Evolutionary conservation across 768 basidiomycete species (phyloP), one percentile per base, ranked within the genome.

Genomic region (Tremella mesenterica): DNA sequence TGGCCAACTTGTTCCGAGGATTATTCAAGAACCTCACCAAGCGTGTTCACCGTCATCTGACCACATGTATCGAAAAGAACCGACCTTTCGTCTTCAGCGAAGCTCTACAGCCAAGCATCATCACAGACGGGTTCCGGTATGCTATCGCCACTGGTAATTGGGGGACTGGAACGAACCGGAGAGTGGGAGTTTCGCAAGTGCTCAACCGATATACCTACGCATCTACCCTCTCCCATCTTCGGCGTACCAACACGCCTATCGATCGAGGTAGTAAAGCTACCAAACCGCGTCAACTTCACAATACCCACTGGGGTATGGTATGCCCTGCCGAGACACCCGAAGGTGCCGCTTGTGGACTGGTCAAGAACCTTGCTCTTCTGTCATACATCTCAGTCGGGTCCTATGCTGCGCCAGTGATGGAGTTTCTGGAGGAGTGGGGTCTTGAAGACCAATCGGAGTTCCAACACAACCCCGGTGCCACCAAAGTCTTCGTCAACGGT

Each of bases 221-320:
- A 0, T 99, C 95, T 10, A 99, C 95, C 0, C 77, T 99, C 10
- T 99, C 95, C 2, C 95, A 99, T 78, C 75, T 99, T 65, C 93
- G 95, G 69, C 88, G 95, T 26, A 92, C 89, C 70, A 99, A 99
- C 72, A 97, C 95, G 0, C 95, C 95, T 1, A 82, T 99, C 45
- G 95, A 95, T 51, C 85, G 95, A 54, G 95, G 97, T 73, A 92
- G 92, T 52, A 99, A 99, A 76, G 97, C 97, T 55, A 95, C 95
- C 43, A 97, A 97, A 72, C 95, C 95, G 52, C 95, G 95, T 64
- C 95, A 99, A 65, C 78, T 99, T 51, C 95, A 99, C 74, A 99
- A 99, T 67, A 96, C 95, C 0, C 95, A 99, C 66, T 99, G 95
- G 95, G 95, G 95, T 31, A 97, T 99, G 95, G 95, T 99, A 18